Evolutionary conservation across 768 basidiomycete genomes (phyloP).

Genomic region (Leccinum arenicola): DNA sequence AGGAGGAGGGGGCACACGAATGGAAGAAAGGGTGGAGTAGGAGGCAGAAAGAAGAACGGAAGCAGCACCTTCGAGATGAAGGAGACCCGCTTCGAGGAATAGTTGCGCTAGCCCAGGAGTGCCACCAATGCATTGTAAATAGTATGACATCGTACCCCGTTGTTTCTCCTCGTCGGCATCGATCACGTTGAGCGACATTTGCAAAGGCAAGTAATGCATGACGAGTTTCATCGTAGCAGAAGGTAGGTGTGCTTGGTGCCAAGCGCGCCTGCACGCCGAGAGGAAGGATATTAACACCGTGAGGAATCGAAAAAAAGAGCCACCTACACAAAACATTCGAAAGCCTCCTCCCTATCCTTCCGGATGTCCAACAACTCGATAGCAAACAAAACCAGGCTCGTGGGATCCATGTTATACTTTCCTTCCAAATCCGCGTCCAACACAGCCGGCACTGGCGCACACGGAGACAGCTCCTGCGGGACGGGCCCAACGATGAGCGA

Average conservation of each 20-base stretch:
- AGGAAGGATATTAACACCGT: background rate
- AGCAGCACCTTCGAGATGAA: constrained; percentile 80
- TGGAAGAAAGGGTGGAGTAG: constrained; percentile 73
- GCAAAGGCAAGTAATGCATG: constrained; percentile 66
- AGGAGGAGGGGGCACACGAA: constrained; percentile 58
- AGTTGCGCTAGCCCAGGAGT: constrained; percentile 65
- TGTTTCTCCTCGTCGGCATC: constrained; percentile 36
- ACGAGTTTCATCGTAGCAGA: constrained; percentile 77
- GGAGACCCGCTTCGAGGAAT: constrained; percentile 74
- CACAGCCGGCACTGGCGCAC: constrained; percentile 47
- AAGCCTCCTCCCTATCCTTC: constrained; percentile 72
- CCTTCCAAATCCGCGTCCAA: constrained; percentile 52
- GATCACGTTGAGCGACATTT: constrained; percentile 39
- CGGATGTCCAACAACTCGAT: constrained; percentile 74
- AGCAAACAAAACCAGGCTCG: constrained; percentile 69
- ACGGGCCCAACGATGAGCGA: constrained; percentile 73
- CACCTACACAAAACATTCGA: constrained; percentile 76
- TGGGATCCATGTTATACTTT: constrained; percentile 83
- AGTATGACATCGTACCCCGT: constrained; percentile 58
- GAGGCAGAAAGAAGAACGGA: constrained; percentile 68
- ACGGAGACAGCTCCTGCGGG: constrained; percentile 57
- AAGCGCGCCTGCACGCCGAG: constrained; percentile 58
- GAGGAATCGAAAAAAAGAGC: background rate
- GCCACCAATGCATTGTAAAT: constrained; percentile 65
- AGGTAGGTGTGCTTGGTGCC: constrained; percentile 74